Conservation (phyloP, 2,329 filamentous ascomycete genomes). For the Cordyceps fumosorosea region DNA sequence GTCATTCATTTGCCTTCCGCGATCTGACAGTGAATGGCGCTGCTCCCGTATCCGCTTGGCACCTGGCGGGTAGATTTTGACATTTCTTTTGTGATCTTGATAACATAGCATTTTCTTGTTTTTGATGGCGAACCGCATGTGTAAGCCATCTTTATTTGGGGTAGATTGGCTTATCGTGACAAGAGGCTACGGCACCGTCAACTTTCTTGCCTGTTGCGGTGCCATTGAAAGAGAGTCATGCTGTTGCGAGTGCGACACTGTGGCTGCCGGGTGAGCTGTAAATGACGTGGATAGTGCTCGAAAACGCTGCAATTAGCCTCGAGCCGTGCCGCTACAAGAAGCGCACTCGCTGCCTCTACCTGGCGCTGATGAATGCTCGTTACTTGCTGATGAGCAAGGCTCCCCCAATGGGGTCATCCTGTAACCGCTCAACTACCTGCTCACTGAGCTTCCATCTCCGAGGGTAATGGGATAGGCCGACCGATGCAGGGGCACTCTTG, state of each 20-base stretch:
- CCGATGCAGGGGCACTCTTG: background rate
- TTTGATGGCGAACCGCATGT: background rate
- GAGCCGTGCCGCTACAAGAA: background rate
- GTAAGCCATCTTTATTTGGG: background rate
- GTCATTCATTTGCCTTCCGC: background rate
- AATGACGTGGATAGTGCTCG: background rate
- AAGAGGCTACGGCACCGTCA: constrained; percentile 3
- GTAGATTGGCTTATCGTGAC: background rate
- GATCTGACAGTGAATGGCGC: background rate
- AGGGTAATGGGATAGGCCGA: background rate
- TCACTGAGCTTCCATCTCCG: background rate
- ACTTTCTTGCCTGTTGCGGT: background rate
- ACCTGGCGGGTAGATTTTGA: background rate
- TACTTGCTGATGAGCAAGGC: background rate
- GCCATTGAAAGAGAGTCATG: background rate
- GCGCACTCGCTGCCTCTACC: background rate
- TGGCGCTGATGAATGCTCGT: no score
- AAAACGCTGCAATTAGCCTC: no score
- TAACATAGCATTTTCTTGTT: background rate
- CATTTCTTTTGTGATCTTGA: constrained; percentile 4
- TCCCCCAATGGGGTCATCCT: background rate
- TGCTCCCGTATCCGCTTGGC: background rate
- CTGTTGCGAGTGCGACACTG: background rate
- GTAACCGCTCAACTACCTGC: background rate
- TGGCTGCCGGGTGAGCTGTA: background rate